Evolutionary conservation across 2,329 filamentous ascomycete species (phyloP).

Genomic region (Neofusicoccum sp.): DNA sequence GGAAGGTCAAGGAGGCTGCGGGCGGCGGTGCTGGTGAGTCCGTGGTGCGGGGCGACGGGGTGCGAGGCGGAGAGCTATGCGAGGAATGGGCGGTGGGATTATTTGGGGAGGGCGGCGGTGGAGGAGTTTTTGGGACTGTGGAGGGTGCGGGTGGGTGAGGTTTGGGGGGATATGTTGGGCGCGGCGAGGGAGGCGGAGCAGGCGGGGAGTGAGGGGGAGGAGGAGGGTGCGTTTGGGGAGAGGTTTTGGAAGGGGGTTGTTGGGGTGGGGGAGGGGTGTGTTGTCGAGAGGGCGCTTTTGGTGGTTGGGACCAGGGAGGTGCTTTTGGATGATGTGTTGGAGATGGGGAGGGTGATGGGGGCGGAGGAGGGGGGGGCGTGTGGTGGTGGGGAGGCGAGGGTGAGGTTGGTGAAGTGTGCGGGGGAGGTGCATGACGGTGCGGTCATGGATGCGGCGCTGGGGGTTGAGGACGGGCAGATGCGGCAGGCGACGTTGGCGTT

Average conservation of each 20-base stretch:
- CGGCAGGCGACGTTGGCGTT: not conserved
- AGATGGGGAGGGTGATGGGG: not conserved
- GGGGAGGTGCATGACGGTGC: constrained; percentile 3
- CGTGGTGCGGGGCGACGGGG: not conserved
- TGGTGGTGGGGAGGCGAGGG: not conserved
- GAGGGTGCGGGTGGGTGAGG: not conserved
- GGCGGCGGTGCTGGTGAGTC: not conserved
- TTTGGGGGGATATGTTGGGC: not conserved
- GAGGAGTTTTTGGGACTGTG: not conserved
- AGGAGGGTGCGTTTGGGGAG: not conserved
- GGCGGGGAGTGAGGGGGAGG: too few species aligned
- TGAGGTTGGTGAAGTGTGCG: not conserved
- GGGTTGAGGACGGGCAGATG: not conserved
- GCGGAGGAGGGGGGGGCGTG: not conserved
- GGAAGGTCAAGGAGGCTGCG: not conserved
- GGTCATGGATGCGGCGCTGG: not conserved
- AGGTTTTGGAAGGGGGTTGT: not conserved
- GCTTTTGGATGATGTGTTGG: not conserved
- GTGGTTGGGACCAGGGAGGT: constrained; percentile 8
- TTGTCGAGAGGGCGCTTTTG: not conserved
- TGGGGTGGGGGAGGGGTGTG: not conserved
- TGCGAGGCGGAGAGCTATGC: not conserved
- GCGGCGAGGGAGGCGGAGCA: too few species aligned
- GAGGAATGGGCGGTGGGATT: not conserved
- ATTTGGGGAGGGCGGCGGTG: not conserved